Percentiles rank a stretch among this genome's conserved stretches.
Conservation (phyloP, 2,329 filamentous ascomycete species). For the Dothiorella sarmentorum region DNA sequence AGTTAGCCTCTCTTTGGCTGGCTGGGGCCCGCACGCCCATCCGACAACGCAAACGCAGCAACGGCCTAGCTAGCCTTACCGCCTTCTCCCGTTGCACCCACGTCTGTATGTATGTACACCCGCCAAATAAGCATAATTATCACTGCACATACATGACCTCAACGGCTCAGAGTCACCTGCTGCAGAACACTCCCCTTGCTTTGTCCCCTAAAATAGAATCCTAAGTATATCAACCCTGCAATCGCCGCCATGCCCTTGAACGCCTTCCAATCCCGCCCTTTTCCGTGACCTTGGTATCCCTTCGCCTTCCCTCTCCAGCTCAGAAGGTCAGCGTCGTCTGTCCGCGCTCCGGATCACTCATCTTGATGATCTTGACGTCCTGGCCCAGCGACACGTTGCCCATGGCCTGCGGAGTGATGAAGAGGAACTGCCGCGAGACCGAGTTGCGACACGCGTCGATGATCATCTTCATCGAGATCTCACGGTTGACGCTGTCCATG, state of each 20-base stretch:
- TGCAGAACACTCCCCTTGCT: conserved; percentile 1
- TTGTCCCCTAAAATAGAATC: not conserved
- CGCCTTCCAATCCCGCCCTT: not conserved
- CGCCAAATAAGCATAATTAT: conserved; percentile 8
- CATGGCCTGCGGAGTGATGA: conserved; percentile 92
- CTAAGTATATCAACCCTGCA: not conserved
- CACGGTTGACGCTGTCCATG: conserved; percentile 96
- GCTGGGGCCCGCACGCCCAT: not conserved
- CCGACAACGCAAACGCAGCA: not conserved
- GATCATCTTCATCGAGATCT: conserved; percentile 90
- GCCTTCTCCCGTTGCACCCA: not conserved
- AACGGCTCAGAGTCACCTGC: not conserved
- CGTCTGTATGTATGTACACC: not conserved
- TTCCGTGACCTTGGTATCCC: not conserved
- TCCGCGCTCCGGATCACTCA: conserved; percentile 52
- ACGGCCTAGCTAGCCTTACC: not conserved
- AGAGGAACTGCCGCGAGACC: conserved; percentile 88
- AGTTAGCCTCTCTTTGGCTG: conserved; percentile 1
- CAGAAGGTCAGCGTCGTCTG: conserved; percentile 42
- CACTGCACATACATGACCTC: not conserved
- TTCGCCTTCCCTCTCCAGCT: not conserved
- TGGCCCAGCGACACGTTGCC: conserved; percentile 54
- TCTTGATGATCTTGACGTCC: conserved; percentile 75
- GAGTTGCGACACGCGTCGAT: conserved; percentile 80
- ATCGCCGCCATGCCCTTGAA: not conserved